A percentile compares a stretch with the other conserved stretches of the same genome.
Conservation (phyloP, 2,329 filamentous ascomycete species). For the Coniochaeta sp. region DNA sequence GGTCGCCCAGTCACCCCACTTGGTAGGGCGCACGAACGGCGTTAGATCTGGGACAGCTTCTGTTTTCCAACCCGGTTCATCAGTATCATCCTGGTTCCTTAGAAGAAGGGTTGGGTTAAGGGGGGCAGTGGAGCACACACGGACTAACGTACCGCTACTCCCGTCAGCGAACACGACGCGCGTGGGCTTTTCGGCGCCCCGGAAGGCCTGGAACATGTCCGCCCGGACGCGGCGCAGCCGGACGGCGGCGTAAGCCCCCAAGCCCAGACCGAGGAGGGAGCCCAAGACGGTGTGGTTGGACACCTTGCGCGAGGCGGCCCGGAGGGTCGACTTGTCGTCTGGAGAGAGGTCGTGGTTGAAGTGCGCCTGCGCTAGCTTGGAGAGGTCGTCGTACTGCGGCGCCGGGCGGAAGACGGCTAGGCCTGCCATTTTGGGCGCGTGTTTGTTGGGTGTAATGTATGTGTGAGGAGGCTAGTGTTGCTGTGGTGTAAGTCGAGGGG, state of each 20-base stretch:
- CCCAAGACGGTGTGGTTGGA: conserved; percentile 49
- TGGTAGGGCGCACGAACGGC: conserved; percentile 45
- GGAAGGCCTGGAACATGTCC: conserved; percentile 56
- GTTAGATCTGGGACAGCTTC: conserved; percentile 57
- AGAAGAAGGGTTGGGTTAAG: no score
- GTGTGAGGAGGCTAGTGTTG: no score
- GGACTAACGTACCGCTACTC: conserved; percentile 37
- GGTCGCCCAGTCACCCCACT: conserved; percentile 52
- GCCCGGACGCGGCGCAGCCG: conserved; percentile 47
- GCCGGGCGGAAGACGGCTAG: conserved; percentile 25
- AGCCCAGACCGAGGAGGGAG: conserved; percentile 50
- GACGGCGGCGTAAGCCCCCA: conserved; percentile 51
- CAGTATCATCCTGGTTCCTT: no score
- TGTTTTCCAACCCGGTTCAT: no score
- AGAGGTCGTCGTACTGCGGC: conserved; percentile 38
- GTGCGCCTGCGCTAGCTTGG: conserved; percentile 49
- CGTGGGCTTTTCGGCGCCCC: conserved; percentile 53
- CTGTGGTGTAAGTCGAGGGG: no score
- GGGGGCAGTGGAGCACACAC: not conserved
- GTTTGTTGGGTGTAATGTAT: not conserved
- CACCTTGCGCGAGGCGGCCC: conserved; percentile 47
- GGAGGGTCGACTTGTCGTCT: conserved; percentile 51
- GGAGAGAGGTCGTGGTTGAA: conserved; percentile 45
- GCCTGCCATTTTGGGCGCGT: not conserved
- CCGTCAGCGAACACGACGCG: conserved; percentile 57